Percentiles rank a stretch among this genome's conserved stretches.
phyloP scores from a whole-genome alignment of 164 flowering plant genomes.

The Kalanchoe fedtschenkoi region DNA sequence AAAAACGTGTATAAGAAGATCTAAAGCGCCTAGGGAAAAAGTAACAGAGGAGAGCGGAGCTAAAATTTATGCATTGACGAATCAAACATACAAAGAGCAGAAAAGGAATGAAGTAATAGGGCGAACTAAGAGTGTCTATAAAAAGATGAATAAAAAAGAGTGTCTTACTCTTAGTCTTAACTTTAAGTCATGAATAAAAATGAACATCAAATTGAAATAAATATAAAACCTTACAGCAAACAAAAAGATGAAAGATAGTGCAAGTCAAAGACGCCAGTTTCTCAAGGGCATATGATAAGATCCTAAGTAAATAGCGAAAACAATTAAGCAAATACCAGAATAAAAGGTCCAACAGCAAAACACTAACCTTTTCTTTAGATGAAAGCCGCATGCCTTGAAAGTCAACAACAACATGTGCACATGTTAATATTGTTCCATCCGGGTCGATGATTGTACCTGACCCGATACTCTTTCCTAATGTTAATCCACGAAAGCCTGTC shows the following conservation, averaged over 20 bases:
- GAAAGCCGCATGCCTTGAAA: conserved; percentile 34
- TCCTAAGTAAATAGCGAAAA: background rate
- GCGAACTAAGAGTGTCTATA: background rate
- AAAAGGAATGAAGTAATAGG: background rate
- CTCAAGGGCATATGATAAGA: too few relatives aligned
- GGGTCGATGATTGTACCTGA: conserved; percentile 80
- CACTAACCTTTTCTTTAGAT: conserved; percentile 58
- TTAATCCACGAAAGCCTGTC: conserved; percentile 44
- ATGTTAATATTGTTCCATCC: conserved; percentile 88
- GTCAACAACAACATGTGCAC: conserved; percentile 83
- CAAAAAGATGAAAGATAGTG: background rate
- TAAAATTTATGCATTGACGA: background rate
- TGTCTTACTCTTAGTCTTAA: too few relatives aligned
- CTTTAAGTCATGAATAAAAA: too few relatives aligned
- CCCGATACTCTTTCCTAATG: conserved; percentile 52
- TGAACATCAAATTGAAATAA: background rate
- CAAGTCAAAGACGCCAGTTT: background rate
- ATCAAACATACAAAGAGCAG: background rate
- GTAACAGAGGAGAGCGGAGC: background rate
- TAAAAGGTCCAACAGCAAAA: background rate
- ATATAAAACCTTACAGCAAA: background rate
- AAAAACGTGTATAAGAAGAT: too few relatives aligned
- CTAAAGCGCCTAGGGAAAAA: too few relatives aligned
- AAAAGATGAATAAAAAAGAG: too few relatives aligned
- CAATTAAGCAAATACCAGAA: too few relatives aligned